Conservation (phyloP, 495 filamentous ascomycete genomes). For the Penicillium bovifimosum region DNA sequence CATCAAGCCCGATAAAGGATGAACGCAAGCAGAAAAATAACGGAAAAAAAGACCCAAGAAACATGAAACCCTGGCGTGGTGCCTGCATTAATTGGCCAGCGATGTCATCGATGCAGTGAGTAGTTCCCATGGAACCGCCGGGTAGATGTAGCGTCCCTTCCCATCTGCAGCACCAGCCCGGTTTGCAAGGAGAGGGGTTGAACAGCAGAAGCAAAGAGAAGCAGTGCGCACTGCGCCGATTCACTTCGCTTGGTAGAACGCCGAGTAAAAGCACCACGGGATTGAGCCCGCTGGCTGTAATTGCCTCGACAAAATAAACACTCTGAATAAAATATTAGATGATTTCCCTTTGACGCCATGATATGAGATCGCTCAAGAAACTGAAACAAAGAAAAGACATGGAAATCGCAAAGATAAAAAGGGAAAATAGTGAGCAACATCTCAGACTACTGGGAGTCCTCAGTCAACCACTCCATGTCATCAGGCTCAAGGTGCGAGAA, state of each 20-base stretch:
- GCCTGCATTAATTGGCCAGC: conserved; percentile 21
- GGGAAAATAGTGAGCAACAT: background rate
- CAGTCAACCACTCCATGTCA: conserved; percentile 2
- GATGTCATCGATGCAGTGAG: conserved; percentile 13
- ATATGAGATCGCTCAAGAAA: conserved; percentile 27
- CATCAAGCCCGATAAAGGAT: background rate
- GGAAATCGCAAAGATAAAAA: background rate
- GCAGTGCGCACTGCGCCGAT: background rate
- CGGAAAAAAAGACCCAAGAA: background rate
- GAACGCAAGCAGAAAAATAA: conserved; percentile 1
- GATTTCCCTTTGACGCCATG: conserved; percentile 16
- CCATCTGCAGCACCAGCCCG: conserved; percentile 10
- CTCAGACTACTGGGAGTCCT: background rate
- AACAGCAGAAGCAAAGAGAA: background rate
- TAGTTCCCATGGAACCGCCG: background rate
- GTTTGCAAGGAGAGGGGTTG: conserved; percentile 13
- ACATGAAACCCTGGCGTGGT: conserved; percentile 6
- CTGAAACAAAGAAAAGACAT: background rate
- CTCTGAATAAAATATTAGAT: conserved; percentile 7
- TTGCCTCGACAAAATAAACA: conserved; percentile 5
- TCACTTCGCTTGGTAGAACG: conserved; percentile 10
- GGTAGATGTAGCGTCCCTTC: background rate
- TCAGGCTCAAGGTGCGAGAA: conserved; percentile 1
- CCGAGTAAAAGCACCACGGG: conserved; percentile 10
- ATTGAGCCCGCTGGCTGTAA: conserved; percentile 4